Conservation (phyloP, 2,329 filamentous ascomycete species). For the Diaporthe vaccinii region DNA sequence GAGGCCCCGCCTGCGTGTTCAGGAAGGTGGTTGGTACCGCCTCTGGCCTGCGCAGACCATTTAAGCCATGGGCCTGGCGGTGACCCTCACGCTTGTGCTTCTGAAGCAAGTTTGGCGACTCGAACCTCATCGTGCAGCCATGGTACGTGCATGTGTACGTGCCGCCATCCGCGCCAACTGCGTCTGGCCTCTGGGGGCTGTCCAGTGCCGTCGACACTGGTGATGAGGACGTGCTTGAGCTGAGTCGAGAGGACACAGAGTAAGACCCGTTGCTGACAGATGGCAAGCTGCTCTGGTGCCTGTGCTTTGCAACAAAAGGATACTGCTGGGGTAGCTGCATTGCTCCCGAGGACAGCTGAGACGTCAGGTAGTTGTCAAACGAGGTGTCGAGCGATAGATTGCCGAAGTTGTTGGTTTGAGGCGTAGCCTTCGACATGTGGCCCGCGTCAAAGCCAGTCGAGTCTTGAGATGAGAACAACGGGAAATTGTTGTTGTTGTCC, state of each 20-base stretch:
- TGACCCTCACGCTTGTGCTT: conserved; percentile 97
- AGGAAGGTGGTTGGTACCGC: conserved; percentile 68
- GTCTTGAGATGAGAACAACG: conserved; percentile 78
- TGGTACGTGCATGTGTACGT: conserved; percentile 98
- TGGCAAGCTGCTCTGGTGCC: conserved; percentile 54
- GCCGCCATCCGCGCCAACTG: conserved; percentile 81
- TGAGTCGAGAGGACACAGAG: conserved; percentile 54
- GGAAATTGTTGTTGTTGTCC: conserved; percentile 77
- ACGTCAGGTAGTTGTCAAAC: conserved; percentile 50
- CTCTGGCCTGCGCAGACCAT: conserved; percentile 51
- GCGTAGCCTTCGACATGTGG: conserved; percentile 53
- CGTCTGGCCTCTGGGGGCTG: conserved; percentile 65
- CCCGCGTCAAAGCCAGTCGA: conserved; percentile 58
- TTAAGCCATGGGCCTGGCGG: conserved; percentile 75
- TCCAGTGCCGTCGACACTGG: conserved; percentile 49
- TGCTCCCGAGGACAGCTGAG: conserved; percentile 51
- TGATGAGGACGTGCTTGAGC: conserved; percentile 58
- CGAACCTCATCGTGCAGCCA: conserved; percentile 89
- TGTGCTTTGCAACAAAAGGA: conserved; percentile 59
- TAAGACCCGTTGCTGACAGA: conserved; percentile 48
- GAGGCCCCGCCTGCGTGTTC: conserved; percentile 92
- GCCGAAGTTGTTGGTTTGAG: conserved; percentile 45
- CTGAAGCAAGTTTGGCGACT: conserved; percentile 87
- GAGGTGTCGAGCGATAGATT: conserved; percentile 43
- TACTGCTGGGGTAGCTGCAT: conserved; percentile 65